Evolutionary conservation across 176 grass and related monocot genomes (phyloP).

Genomic region (Paspalum vaginatum): DNA sequence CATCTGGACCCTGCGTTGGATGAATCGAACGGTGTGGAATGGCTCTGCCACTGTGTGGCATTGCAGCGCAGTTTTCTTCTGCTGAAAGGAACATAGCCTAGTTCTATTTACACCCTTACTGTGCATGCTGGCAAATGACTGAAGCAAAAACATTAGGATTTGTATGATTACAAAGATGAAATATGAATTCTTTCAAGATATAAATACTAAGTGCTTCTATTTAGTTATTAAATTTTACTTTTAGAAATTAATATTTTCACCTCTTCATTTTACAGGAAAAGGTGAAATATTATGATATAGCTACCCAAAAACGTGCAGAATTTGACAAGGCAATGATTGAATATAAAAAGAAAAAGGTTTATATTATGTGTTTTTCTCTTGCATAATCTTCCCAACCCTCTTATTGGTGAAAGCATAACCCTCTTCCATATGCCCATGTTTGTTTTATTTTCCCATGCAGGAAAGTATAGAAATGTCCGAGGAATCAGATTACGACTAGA

Average conservation of each 20-base stretch:
- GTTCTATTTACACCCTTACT: background rate
- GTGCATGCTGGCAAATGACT: background rate
- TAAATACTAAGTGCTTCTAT: background rate
- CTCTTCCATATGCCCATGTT: background rate
- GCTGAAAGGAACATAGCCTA: too few species aligned
- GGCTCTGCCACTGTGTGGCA: too few species aligned
- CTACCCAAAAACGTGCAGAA: slow-evolving; percentile 79
- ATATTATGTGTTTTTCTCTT: background rate
- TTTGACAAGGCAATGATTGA: slow-evolving; percentile 78
- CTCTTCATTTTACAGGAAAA: slow-evolving; percentile 64
- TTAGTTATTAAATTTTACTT: slow-evolving; percentile 15
- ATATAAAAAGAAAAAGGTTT: slow-evolving; percentile 86
- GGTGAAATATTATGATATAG: slow-evolving; percentile 89
- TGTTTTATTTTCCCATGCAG: slow-evolving; percentile 43
- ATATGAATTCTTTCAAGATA: slow-evolving; percentile 22
- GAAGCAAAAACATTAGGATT: background rate
- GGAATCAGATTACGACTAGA: slow-evolving; percentile 51
- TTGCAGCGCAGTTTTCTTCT: too few species aligned
- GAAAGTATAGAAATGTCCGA: slow-evolving; percentile 50
- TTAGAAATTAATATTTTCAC: slow-evolving; percentile 19
- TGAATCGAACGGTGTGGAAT: too few species aligned
- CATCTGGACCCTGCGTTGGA: too few species aligned
- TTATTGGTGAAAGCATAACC: background rate
- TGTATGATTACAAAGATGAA: background rate
- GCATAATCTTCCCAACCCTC: background rate